A percentile compares a stretch with the other conserved stretches of the same genome.
Conservation (phyloP, 1,139 yeast species). For the Lodderomyces pseudojiufengensis region DNA sequence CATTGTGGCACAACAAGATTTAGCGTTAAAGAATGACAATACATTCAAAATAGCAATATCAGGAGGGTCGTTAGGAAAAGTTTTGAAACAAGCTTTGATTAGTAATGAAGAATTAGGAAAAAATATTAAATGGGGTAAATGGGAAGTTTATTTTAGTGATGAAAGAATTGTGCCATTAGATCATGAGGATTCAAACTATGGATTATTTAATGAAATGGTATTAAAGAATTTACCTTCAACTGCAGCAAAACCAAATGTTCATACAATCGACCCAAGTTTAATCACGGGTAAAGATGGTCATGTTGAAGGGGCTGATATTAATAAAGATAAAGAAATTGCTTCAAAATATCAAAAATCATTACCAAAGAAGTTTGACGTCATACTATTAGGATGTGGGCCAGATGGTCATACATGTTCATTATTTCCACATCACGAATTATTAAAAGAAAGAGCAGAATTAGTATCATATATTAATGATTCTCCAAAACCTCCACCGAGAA, state of each 20-base stretch:
- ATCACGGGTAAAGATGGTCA: slow-evolving; percentile 47
- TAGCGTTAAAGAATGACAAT: slow-evolving; percentile 36
- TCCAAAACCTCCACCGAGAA: slow-evolving; percentile 76
- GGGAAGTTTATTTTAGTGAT: slow-evolving; percentile 71
- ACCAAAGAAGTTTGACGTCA: slow-evolving; percentile 51
- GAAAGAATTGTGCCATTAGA: slow-evolving; percentile 68
- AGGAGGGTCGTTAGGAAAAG: slow-evolving; percentile 87
- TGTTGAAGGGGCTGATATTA: slow-evolving; percentile 29
- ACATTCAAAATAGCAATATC: slow-evolving; percentile 75
- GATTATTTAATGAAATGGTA: slow-evolving; percentile 56
- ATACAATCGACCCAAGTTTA: slow-evolving; percentile 48
- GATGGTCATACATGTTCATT: slow-evolving; percentile 80
- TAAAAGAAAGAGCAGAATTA: slow-evolving; percentile 34
- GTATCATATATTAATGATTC: slow-evolving; percentile 53
- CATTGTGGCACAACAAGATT: slow-evolving; percentile 52
- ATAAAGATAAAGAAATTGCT: slow-evolving; percentile 49
- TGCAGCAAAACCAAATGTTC: slow-evolving; percentile 38
- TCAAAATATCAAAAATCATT: slow-evolving; percentile 32
- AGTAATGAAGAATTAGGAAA: slow-evolving; percentile 46
- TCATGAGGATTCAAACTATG: slow-evolving; percentile 67
- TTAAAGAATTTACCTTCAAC: slow-evolving; percentile 38
- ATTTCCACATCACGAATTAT: slow-evolving; percentile 56
- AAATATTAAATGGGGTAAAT: slow-evolving; percentile 58
- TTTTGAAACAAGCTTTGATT: slow-evolving; percentile 65
- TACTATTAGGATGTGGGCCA: slow-evolving; percentile 73